Evolutionary conservation across 768 basidiomycete species (phyloP).

Genomic region (Dictyophora rubrovolvata): DNA sequence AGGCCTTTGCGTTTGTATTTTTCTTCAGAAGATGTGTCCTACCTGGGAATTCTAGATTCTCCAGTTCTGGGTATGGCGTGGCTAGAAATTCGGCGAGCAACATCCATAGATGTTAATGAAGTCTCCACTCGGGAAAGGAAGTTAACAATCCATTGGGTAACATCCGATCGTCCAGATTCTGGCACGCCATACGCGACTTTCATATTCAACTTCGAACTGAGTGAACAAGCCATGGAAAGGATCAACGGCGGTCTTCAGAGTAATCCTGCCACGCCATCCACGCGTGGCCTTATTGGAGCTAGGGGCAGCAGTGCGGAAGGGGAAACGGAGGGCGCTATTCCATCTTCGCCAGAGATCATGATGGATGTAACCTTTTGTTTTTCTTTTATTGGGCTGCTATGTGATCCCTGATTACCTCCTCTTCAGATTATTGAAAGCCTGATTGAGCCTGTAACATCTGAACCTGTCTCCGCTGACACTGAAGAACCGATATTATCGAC

Average conservation of each 20-base stretch:
- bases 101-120: not conserved
- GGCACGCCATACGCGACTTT: slow-evolving; percentile 1
- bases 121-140: not conserved
- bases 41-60: not conserved
- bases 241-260: not conserved
- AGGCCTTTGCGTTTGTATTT: not conserved
- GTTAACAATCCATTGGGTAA: not conserved
- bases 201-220: slow-evolving; percentile 1
- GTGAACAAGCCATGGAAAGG: not conserved
- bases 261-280: not conserved
- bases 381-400: not conserved
- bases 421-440: no score
- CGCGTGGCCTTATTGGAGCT: not conserved
- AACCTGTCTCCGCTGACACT: no score
- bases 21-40: not conserved
- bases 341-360: not conserved
- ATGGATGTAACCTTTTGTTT: not conserved
- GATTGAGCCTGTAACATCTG: no score
- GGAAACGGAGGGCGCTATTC: not conserved
- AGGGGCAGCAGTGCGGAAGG: not conserved
- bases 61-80: slow-evolving; percentile 1
- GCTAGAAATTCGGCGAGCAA: slow-evolving; percentile 4
- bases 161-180: not conserved
- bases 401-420: no score
- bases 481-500: no score